phyloP scores from a whole-genome alignment of 2,329 filamentous ascomycete species.

The Tolypocladium pustulatum region DNA sequence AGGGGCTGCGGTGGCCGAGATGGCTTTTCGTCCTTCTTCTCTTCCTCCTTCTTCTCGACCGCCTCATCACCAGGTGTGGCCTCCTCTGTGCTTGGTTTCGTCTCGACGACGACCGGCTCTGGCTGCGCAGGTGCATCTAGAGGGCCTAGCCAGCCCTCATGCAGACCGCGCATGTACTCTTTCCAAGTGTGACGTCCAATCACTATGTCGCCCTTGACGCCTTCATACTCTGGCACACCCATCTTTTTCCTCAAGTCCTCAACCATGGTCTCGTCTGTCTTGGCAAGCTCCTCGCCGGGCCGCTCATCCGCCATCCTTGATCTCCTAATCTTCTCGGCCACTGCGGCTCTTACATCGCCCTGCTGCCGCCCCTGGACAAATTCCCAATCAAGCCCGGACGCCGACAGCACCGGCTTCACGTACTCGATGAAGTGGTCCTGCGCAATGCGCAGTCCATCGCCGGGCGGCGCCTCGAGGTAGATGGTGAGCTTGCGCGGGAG shows the following conservation, averaged over 20 bases:
- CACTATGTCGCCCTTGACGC: slow-evolving; percentile 72
- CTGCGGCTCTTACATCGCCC: slow-evolving; percentile 80
- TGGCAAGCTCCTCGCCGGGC: slow-evolving; percentile 35
- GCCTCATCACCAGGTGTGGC: slow-evolving; percentile 9
- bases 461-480: slow-evolving; percentile 76
- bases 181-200: slow-evolving; percentile 94
- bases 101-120: slow-evolving; percentile 13
- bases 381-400: slow-evolving; percentile 89
- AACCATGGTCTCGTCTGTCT: slow-evolving; percentile 44
- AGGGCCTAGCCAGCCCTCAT: slow-evolving; percentile 94
- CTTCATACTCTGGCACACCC: slow-evolving; percentile 61
- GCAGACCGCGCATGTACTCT: slow-evolving; percentile 85
- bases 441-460: slow-evolving; percentile 72
- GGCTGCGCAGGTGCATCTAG: slow-evolving; percentile 47
- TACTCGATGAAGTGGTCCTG: slow-evolving; percentile 96
- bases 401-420: slow-evolving; percentile 82
- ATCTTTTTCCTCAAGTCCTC: slow-evolving; percentile 53
- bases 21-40: slow-evolving; percentile 37
- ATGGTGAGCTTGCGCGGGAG: slow-evolving; percentile 79
- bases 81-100: slow-evolving; percentile 8
- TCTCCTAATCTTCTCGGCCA: slow-evolving; percentile 79
- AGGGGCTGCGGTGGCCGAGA: slow-evolving; percentile 51
- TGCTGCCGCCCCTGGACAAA: slow-evolving; percentile 86
- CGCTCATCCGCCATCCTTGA: slow-evolving; percentile 48
- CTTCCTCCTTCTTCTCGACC: slow-evolving; percentile 21